Conservation (phyloP, 495 filamentous ascomycete species). For the Aspergillus saccharolyticus region DNA sequence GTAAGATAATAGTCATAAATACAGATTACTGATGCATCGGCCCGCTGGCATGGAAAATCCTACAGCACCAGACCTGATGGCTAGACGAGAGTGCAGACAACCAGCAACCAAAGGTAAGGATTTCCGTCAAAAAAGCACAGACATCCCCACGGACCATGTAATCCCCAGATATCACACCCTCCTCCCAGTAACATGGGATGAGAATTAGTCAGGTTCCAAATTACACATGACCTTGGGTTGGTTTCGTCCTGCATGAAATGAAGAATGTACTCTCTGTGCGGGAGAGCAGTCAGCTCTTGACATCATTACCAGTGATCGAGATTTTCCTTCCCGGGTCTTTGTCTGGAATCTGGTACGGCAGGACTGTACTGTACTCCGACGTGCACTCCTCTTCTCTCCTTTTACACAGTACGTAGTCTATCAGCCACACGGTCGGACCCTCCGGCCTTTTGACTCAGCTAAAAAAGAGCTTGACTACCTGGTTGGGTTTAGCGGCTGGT, state of each 20-base stretch:
- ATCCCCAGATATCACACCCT: constrained; percentile 13
- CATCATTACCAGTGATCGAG: neutral
- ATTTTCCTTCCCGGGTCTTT: neutral
- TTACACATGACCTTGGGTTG: neutral
- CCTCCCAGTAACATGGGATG: neutral
- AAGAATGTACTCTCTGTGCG: too few relatives aligned
- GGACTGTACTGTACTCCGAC: neutral
- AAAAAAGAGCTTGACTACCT: neutral
- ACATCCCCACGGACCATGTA: constrained; percentile 29
- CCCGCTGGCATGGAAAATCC: neutral
- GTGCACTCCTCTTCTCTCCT: neutral
- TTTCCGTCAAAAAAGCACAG: constrained; percentile 21
- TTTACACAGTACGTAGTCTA: neutral
- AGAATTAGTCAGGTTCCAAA: neutral
- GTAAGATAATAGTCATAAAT: neutral
- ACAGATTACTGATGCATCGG: neutral
- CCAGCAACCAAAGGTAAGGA: neutral
- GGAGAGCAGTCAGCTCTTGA: neutral
- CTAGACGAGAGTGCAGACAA: neutral
- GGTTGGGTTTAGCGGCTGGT: neutral
- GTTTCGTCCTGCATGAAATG: neutral
- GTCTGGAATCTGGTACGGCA: neutral
- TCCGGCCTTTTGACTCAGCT: too few relatives aligned
- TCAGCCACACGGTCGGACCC: too few relatives aligned
- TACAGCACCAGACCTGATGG: neutral